Percentiles rank a stretch among this genome's conserved stretches.
Conservation (phyloP, 495 filamentous ascomycete genomes). For the Xylaria curta region DNA sequence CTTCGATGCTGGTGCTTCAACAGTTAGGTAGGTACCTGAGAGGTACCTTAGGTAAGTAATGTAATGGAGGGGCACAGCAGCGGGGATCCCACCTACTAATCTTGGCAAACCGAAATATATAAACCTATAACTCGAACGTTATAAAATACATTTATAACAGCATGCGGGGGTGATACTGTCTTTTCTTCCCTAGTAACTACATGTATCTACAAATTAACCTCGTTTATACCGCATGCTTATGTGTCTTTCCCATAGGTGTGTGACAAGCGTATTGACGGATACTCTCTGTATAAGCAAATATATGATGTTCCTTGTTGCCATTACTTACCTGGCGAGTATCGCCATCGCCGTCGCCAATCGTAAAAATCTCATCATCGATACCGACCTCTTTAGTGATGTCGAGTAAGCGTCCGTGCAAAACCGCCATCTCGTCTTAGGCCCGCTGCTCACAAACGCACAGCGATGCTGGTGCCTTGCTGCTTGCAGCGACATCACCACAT, state of each 20-base stretch:
- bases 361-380: conserved; percentile 49
- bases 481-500: conserved; percentile 41
- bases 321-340: not conserved
- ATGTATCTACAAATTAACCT: not conserved
- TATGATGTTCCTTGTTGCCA: not conserved
- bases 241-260: too few relatives aligned
- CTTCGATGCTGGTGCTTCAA: not conserved
- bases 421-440: not conserved
- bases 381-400: conserved; percentile 53
- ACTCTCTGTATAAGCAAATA: not conserved
- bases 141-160: too few relatives aligned
- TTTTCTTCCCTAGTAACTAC: not conserved
- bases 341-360: not conserved
- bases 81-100: not conserved
- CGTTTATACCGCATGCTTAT: not conserved
- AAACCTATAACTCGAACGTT: too few relatives aligned
- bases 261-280: too few relatives aligned
- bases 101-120: too few relatives aligned
- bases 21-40: not conserved
- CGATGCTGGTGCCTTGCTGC: conserved; percentile 45
- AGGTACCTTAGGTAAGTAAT: too few relatives aligned
- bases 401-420: conserved; percentile 37
- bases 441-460: conserved; percentile 24
- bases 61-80: not conserved
- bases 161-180: not conserved